Conservation (phyloP, 345 rosid species). For the Hibiscus tridactylites region DNA sequence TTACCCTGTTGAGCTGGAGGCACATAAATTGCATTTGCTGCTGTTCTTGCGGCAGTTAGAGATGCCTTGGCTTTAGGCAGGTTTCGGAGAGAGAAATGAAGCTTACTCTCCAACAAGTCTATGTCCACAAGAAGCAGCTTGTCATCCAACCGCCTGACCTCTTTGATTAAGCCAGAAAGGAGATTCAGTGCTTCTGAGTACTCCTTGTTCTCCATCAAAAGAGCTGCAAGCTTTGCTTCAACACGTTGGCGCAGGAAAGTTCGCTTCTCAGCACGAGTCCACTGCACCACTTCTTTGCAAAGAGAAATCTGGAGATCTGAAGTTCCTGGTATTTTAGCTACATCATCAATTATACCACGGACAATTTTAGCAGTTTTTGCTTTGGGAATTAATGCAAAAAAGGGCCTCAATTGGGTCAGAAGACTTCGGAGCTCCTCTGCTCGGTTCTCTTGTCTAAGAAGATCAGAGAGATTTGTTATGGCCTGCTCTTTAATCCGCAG, state of each 20-base stretch:
- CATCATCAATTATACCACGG: constrained; percentile 71
- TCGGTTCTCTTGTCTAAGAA: constrained; percentile 66
- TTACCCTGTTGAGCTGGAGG: constrained; percentile 96
- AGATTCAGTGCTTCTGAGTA: constrained; percentile 67
- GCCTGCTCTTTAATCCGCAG: constrained; percentile 77
- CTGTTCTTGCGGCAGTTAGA: constrained; percentile 92
- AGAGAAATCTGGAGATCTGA: constrained; percentile 84
- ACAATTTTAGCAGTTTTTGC: constrained; percentile 95
- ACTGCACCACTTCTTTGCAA: constrained; percentile 86
- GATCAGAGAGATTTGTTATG: constrained; percentile 65
- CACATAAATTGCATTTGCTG: constrained; percentile 90
- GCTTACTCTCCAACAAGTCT: constrained; percentile 84
- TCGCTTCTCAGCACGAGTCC: constrained; percentile 92
- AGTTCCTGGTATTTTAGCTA: constrained; percentile 84
- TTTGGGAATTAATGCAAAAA: constrained; percentile 79
- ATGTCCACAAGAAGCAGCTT: constrained; percentile 92
- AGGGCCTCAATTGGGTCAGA: constrained; percentile 75
- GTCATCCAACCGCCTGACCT: constrained; percentile 90
- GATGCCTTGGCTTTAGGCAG: constrained; percentile 98
- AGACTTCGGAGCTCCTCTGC: constrained; percentile 79
- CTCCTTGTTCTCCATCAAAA: constrained; percentile 80
- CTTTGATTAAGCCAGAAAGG: constrained; percentile 64
- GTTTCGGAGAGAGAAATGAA: constrained; percentile 84
- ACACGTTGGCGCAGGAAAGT: constrained; percentile 90
- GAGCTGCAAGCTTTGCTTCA: constrained; percentile 94